Base-by-base conservation (phyloP, 2,329 filamentous ascomycete genomes). In the Hypoxylon sp. region DNA sequence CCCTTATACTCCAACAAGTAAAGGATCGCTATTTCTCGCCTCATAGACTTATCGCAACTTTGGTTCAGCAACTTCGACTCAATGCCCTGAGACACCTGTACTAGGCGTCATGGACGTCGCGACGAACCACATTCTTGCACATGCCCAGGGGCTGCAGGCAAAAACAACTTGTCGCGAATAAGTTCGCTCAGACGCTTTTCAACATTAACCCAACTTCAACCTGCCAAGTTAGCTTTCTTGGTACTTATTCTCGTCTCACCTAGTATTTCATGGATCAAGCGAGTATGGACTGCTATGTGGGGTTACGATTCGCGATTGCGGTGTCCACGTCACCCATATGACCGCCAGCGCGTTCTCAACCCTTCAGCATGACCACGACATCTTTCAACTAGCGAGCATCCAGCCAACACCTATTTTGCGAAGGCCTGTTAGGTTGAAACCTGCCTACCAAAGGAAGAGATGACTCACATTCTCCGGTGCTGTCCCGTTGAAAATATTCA, bases 41-140 rank as follows among this genome's bases (percentile, higher is more conserved):
- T 69, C 69, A 71, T 62, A 53, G 55, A 61, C 46, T 68, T 74
- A 68, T 71, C 51, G 20, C 35, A 50, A 61, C 69, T 71, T 64
- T 64, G 27, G 61, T 72, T 62, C 72, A 61, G 72, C 68, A 77
- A 77, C 73, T 77, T 77, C 61, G 74, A 77, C 73, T 77, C 73
- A 75, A 76, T 59, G 48, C 55, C 55, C 46, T 22, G 17, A 30
- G 44, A 20, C 42, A 53, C 53, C n/a, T 64, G 35, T 49, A 14
- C 48, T 31, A n/a, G 27, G 59, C 37, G 33, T 56, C 51, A 31
- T 31, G 63, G 56, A 60, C 44, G 64, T 66, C 50, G 42, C 25
- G n/a, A 17, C 51, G 48, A 56, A 49, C 56, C 55, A 51, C 35
- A 49, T 56, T 51, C 37, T 37, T 37, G n/a, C 42, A 58, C 44